Conservation (phyloP, 2,329 filamentous ascomycete species). For the Arthrobotrys entomopaga region DNA sequence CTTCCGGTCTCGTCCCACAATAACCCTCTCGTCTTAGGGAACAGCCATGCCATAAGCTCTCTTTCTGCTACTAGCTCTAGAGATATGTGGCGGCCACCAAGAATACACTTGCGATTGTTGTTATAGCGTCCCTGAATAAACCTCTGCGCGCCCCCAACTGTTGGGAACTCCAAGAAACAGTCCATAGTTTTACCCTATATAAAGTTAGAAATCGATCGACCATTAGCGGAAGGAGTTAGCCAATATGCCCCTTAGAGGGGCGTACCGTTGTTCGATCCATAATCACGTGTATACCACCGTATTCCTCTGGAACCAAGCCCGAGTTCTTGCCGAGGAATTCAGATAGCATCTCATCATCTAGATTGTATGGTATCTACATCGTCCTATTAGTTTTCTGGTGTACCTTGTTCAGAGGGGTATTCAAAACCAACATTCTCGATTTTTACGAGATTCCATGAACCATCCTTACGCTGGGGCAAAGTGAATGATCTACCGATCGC, state of each 20-base stretch:
- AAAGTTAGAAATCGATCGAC: background rate
- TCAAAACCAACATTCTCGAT: slow-evolving; percentile 44
- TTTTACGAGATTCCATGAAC: slow-evolving; percentile 49
- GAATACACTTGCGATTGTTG: slow-evolving; percentile 61
- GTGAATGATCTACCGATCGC: slow-evolving; percentile 8
- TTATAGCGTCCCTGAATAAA: slow-evolving; percentile 60
- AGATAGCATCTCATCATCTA: slow-evolving; percentile 62
- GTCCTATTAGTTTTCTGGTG: background rate
- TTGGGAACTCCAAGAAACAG: slow-evolving; percentile 70
- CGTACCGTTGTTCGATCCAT: slow-evolving; percentile 67
- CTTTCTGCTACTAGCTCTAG: slow-evolving; percentile 69
- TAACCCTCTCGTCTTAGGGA: slow-evolving; percentile 69
- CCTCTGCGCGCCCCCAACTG: slow-evolving; percentile 67
- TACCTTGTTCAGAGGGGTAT: background rate
- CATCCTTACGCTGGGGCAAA: background rate
- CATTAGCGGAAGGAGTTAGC: background rate
- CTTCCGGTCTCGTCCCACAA: slow-evolving; percentile 65
- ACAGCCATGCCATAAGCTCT: slow-evolving; percentile 71
- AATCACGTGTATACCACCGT: slow-evolving; percentile 69
- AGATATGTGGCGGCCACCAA: slow-evolving; percentile 70
- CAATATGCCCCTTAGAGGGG: background rate
- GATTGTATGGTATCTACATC: slow-evolving; percentile 49
- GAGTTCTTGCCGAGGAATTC: slow-evolving; percentile 71
- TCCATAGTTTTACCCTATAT: slow-evolving; percentile 72
- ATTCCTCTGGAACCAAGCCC: slow-evolving; percentile 67